A percentile compares a stretch with the other conserved stretches of the same genome.
These are phyloP conservation scores for Exophiala xenobiotica DNA, from an alignment of 2,329 filamentous ascomycete genomes.

Conservation along the genomic window DNA sequence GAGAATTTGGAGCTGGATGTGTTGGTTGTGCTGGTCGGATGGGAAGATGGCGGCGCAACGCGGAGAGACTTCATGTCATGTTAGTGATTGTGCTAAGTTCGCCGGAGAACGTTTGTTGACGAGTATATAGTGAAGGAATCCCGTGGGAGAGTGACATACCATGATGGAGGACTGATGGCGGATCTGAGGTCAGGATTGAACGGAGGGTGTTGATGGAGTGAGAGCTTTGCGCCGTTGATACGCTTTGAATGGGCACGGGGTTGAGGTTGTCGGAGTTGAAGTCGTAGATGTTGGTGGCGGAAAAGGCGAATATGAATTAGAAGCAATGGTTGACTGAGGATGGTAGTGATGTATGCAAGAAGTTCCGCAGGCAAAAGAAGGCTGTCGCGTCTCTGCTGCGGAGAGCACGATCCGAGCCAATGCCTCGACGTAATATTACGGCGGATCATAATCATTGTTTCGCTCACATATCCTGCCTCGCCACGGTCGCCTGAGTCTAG, in stretches of 20 bases:
- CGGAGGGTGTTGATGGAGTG: no score
- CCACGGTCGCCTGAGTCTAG: no score
- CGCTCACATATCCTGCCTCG: no score
- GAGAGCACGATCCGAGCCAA: no score
- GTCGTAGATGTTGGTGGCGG: neutral
- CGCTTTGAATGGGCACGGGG: no score
- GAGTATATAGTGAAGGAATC: neutral
- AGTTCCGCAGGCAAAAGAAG: constrained; percentile 8
- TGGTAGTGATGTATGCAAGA: neutral
- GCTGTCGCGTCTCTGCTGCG: constrained; percentile 7
- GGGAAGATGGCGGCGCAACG: constrained; percentile 71
- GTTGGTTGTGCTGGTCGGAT: constrained; percentile 67
- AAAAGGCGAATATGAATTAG: neutral
- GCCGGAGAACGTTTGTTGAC: neutral
- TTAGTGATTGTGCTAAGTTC: neutral
- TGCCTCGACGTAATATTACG: no score
- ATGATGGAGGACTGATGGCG: neutral
- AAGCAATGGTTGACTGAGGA: neutral
- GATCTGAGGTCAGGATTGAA: no score
- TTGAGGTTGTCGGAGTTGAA: no score
- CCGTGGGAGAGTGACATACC: neutral
- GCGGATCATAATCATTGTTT: no score
- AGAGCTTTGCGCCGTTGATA: no score
- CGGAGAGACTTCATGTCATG: constrained; percentile 69
- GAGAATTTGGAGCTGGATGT: constrained; percentile 53